Evolutionary conservation across 257 asterid species (phyloP), one percentile per base, ranked within the genome.

Genomic region (Lantana camara): DNA sequence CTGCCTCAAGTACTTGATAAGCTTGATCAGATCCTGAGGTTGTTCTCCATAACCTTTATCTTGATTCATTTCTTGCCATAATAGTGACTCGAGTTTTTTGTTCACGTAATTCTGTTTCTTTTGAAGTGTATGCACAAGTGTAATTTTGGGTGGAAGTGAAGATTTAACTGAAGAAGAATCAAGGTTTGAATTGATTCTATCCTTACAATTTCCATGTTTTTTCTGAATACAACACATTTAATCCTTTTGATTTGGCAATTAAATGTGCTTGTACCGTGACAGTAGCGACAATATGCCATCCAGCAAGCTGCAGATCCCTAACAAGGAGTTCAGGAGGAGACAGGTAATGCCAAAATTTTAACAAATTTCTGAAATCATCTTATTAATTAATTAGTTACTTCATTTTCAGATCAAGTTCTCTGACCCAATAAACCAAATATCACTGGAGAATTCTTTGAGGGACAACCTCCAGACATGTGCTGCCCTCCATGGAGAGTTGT

Each of bases 21-120:
- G 66, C 95, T 90, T 63, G 99, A 94, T 74, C 95, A 80, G 76
- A 94, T 94, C 56, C 84, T 94, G 49, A 84, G 99, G 99, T 94
- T 82, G 47, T 56, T 66, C 32, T 27, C 8, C 62, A 38, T 63
- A 55, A 35, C 34, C 68, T 42, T 44, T 45, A 38, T 64, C 69
- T 55, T 60, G 60, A 55, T 71, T 67, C 27, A 20, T 34, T 29
- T 62, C 45, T 59, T 61, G 46, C 52, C 29, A 11, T 50, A 37
- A 44, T 15, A 21, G 9, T 34, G 32, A 46, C 52, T 42, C n/a
- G 17, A 50, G 41, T n/a, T n/a, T n/a, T n/a, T 51, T 56, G 17
- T 66, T 66, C 27, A 42, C 60, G 15, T 51, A 29, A 54, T 64
- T 63, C 71, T 77, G 35, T 42, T 62, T 37, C 57, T 27, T 71